Percentiles rank a stretch among this genome's conserved stretches.
phyloP scores from a whole-genome alignment of 768 basidiomycete genomes.

The Suillus placidus region DNA sequence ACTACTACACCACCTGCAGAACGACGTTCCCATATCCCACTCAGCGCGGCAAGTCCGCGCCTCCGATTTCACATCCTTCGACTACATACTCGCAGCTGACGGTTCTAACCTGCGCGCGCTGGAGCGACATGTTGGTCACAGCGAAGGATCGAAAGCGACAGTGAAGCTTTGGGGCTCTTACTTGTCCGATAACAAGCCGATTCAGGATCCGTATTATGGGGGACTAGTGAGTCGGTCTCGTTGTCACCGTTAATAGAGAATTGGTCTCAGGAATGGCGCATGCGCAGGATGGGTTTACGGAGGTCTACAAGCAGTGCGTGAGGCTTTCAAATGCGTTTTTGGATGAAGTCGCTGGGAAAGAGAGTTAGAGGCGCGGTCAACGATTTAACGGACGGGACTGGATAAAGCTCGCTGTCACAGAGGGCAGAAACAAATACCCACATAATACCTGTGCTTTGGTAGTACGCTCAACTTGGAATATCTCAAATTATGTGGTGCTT shows the following conservation, averaged over 20 bases:
- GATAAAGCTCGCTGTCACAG: neutral
- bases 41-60: slow-evolving; percentile 61
- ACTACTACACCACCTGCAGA: slow-evolving; percentile 43
- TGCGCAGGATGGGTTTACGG: slow-evolving; percentile 69
- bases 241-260: neutral
- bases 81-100: slow-evolving; percentile 88
- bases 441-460: neutral
- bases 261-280: neutral
- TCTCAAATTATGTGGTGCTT: neutral
- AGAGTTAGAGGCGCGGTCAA: neutral
- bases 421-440: neutral
- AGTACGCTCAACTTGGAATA: neutral
- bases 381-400: neutral
- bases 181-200: slow-evolving; percentile 59
- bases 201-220: slow-evolving; percentile 87
- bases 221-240: slow-evolving; percentile 49
- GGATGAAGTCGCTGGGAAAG: slow-evolving; percentile 55
- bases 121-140: slow-evolving; percentile 19
- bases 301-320: slow-evolving; percentile 76
- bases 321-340: slow-evolving; percentile 77
- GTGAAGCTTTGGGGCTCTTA: slow-evolving; percentile 84
- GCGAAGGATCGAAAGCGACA: slow-evolving; percentile 50
- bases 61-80: slow-evolving; percentile 76
- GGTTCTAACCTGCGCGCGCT: slow-evolving; percentile 70
- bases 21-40: slow-evolving; percentile 71